These are phyloP conservation scores for Elsinoe australis DNA, from an alignment of 2,329 filamentous ascomycete species.

Conservation along the genomic window DNA sequence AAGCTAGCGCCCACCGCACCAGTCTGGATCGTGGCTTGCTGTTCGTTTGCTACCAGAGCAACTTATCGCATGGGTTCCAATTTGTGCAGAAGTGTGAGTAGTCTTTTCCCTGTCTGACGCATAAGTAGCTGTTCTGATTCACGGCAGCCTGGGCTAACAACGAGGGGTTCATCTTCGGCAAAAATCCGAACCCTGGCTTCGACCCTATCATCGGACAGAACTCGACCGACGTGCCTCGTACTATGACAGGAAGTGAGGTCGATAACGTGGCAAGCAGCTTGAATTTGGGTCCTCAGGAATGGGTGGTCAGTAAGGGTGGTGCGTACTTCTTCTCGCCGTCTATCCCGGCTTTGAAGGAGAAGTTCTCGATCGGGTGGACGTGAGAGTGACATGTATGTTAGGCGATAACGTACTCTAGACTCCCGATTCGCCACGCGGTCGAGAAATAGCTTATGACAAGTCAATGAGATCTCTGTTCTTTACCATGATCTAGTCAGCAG, in stretches of 20 bases:
- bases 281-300: slow-evolving; percentile 21
- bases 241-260: slow-evolving; percentile 21
- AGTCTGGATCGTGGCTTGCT: slow-evolving; percentile 38
- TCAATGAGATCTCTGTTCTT: too few relatives aligned
- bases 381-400: too few relatives aligned
- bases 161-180: slow-evolving; percentile 23
- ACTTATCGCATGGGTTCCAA: slow-evolving; percentile 36
- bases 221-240: slow-evolving; percentile 21
- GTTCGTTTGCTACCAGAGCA: slow-evolving; percentile 42
- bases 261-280: slow-evolving; percentile 20
- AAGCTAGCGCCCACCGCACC: slow-evolving; percentile 27
- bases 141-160: slow-evolving; percentile 24
- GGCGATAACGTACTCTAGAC: too few relatives aligned
- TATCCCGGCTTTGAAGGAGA: slow-evolving; percentile 25
- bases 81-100: slow-evolving; percentile 34
- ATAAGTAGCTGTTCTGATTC: background rate
- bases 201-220: slow-evolving; percentile 33
- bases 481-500: too few relatives aligned
- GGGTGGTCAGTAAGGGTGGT: slow-evolving; percentile 38
- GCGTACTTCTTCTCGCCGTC: slow-evolving; percentile 44
- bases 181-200: slow-evolving; percentile 27
- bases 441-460: too few relatives aligned
- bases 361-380: background rate
- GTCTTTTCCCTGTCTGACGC: background rate
- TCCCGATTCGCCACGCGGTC: too few relatives aligned